A percentile compares a stretch with the other conserved stretches of the same genome.
phyloP scores from a whole-genome alignment of 177 flowering plant genomes.

The Vitis hybrid region DNA sequence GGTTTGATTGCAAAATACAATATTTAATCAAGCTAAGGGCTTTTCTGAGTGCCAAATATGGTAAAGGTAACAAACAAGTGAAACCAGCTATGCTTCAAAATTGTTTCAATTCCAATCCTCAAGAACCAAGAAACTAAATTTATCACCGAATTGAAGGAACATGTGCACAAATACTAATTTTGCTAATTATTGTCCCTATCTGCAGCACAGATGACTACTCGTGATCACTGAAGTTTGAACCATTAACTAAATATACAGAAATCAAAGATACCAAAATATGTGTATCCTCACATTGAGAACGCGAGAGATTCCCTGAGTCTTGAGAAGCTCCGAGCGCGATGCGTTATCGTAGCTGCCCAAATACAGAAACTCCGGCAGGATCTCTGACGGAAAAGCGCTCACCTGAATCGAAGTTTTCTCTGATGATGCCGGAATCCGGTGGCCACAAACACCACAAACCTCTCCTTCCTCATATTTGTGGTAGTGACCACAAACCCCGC shows the following conservation, averaged over 20 bases:
- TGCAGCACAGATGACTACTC: no score
- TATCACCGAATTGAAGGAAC: no score
- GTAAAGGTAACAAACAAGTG: no score
- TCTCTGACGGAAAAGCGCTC: constrained; percentile 88
- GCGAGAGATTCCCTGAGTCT: constrained; percentile 83
- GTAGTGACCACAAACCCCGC: constrained; percentile 94
- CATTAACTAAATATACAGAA: not conserved
- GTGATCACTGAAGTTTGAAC: not conserved
- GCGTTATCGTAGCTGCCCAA: constrained; percentile 97
- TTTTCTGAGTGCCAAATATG: no score
- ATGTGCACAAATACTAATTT: no score
- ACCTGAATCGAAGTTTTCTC: constrained; percentile 44
- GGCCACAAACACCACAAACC: constrained; percentile 92
- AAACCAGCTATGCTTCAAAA: no score
- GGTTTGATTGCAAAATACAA: no score
- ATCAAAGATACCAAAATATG: not conserved
- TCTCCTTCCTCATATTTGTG: constrained; percentile 97
- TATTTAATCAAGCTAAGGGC: no score
- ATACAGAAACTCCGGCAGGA: constrained; percentile 85
- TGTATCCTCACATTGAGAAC: constrained; percentile 69
- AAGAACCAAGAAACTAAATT: no score
- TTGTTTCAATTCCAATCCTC: no score
- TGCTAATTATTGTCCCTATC: no score
- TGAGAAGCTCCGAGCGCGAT: constrained; percentile 84
- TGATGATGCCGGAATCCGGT: constrained; percentile 50